phyloP scores from a whole-genome alignment of 2,329 filamentous ascomycete genomes.

The Coniochaeta sp. region DNA sequence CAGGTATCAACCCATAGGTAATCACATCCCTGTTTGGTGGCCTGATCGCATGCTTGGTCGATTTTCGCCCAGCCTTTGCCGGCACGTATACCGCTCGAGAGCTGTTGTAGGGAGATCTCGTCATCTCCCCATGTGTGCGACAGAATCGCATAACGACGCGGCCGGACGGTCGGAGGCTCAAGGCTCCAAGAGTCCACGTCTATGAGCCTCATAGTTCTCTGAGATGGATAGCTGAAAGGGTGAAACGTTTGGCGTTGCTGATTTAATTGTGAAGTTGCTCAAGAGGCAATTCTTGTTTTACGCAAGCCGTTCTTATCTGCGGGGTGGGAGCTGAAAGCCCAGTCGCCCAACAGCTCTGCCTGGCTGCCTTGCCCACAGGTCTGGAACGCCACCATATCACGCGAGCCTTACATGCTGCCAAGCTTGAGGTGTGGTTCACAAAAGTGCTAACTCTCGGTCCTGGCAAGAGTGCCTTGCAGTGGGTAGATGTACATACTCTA shows the following conservation, averaged over 20 bases:
- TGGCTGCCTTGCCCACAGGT: not conserved
- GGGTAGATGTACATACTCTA: too few relatives aligned
- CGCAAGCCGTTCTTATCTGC: not conserved
- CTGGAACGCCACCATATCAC: not conserved
- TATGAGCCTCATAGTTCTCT: not conserved
- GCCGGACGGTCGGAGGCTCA: not conserved
- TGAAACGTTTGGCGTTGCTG: not conserved
- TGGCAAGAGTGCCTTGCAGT: too few relatives aligned
- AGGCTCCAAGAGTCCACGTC: not conserved
- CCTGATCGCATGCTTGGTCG: not conserved
- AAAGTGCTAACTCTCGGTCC: too few relatives aligned
- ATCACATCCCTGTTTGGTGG: not conserved
- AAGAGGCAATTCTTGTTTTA: too few relatives aligned
- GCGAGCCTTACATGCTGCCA: not conserved
- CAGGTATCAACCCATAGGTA: not conserved
- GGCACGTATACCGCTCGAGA: too few relatives aligned
- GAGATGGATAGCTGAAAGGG: not conserved
- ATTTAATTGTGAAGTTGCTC: too few relatives aligned
- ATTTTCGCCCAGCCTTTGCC: not conserved
- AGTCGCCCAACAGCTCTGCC: not conserved
- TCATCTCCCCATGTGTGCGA: constrained; percentile 12
- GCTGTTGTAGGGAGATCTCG: too few relatives aligned
- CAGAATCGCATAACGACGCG: constrained; percentile 8
- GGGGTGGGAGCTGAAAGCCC: not conserved
- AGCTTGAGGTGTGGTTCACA: not conserved